Base-by-base conservation (phyloP, 1,139 yeast genomes). In the Yamadazyma atmosphaerica region DNA sequence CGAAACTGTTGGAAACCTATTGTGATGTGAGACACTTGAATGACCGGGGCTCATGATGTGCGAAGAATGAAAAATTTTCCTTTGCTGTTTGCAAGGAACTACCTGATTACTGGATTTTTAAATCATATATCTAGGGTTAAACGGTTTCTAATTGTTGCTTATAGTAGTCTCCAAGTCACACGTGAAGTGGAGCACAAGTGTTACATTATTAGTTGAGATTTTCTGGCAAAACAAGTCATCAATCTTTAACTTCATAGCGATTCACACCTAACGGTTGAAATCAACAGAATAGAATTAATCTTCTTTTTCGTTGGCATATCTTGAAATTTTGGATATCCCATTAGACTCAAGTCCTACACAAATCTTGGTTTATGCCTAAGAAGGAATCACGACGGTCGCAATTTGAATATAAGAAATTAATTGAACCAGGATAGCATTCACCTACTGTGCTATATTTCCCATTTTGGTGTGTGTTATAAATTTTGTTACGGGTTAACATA, bases 351-450 rank as follows among this genome's bases (percentile, higher is more conserved):
- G 10, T 16, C 5, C 5, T 10, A 14, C 7, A 16, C n/a, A 28
- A 28, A 14, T 13, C 13, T 33, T 38, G 40, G 43, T 70, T 57
- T 67, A 71, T 71, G 77, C 74, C 70, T 50, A 68, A 68, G 69
- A 70, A 70, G 57, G 66, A 65, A 43, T 55, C 72, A 54, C 77
- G 74, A 70, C 72, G 59, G 52, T 49, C 44, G 41, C 56, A 46
- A 44, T 43, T 49, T 48, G 37, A 36, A 48, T 56, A 58, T 42
- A 58, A 49, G 49, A 58, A 53, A 51, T 50, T 61, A 43, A 60
- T 66, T 48, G 72, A 69, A 53, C 75, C 75, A 42, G 75, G 76
- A 66, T 70, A 70, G 60, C 72, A 67, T 46, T 26, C 15, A 14
- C 31, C 18, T 22, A 4, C 11, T 12, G 19, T 10, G 28, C 6